Conservation (phyloP, 805 yeast species). For the Metschnikowia anglica region DNA sequence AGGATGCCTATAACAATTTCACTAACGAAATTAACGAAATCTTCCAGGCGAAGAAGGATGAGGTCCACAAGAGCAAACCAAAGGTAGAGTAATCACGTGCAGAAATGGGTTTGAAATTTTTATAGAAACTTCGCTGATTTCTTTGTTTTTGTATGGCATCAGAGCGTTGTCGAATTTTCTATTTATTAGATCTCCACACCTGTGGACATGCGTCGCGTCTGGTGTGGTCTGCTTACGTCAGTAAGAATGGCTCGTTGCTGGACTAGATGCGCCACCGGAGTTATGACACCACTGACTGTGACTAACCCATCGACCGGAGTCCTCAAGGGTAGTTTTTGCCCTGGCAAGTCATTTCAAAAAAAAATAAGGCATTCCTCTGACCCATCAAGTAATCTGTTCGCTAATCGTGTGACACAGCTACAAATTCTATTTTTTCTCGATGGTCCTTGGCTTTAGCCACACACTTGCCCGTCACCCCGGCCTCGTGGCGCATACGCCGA, state of each 20-base stretch:
- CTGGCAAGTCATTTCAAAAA: too few species aligned
- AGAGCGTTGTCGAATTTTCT: too few species aligned
- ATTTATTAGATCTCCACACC: too few species aligned
- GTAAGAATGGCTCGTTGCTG: constrained; percentile 1
- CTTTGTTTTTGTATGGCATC: too few species aligned
- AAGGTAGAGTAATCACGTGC: not conserved
- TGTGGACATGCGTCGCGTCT: too few species aligned
- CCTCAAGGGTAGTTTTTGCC: too few species aligned
- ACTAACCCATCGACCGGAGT: too few species aligned
- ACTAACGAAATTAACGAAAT: constrained; percentile 41
- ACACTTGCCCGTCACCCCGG: not conserved
- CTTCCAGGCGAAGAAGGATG: constrained; percentile 25
- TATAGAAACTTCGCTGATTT: too few species aligned
- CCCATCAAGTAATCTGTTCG: not conserved
- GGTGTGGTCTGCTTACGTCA: constrained; percentile 2
- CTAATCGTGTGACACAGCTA: not conserved
- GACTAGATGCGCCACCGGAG: constrained; percentile 12
- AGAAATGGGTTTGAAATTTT: too few species aligned
- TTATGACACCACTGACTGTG: constrained; percentile 8
- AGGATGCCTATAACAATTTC: constrained; percentile 42
- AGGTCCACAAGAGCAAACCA: constrained; percentile 6
- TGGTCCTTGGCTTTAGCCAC: not conserved
- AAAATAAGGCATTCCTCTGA: not conserved
- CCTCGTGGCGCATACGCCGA: constrained; percentile 2
- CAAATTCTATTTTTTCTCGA: too few species aligned